Evolutionary conservation across 352 stramenopile species (phyloP).

Genomic region (Pythium utonaiense): DNA sequence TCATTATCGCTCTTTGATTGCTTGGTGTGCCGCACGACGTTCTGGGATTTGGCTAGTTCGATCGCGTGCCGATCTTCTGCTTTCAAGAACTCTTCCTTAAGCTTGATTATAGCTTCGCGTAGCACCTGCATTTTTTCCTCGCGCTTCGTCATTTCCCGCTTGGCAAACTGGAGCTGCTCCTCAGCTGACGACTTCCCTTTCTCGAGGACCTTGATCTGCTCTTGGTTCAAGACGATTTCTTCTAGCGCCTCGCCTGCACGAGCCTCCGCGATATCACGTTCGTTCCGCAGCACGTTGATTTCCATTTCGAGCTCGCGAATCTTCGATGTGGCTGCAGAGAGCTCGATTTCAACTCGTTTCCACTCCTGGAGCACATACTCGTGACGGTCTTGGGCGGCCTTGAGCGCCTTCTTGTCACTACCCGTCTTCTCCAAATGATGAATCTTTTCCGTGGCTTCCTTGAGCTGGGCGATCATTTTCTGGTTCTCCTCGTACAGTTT

Average conservation of each 20-base stretch:
- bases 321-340: slow-evolving; percentile 41
- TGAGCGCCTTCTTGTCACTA: slow-evolving; percentile 51
- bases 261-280: slow-evolving; percentile 69
- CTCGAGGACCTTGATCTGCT: slow-evolving; percentile 31
- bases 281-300: slow-evolving; percentile 43
- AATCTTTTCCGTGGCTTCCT: slow-evolving; percentile 69
- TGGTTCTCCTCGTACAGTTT: slow-evolving; percentile 81
- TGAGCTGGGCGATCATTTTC: slow-evolving; percentile 61
- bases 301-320: slow-evolving; percentile 63
- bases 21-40: slow-evolving; percentile 31
- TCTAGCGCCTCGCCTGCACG: slow-evolving; percentile 77
- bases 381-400: slow-evolving; percentile 59
- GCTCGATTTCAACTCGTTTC: slow-evolving; percentile 60
- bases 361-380: slow-evolving; percentile 69
- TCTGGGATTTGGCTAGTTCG: slow-evolving; percentile 56
- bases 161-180: slow-evolving; percentile 35
- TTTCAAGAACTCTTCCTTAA: slow-evolving; percentile 90
- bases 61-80: slow-evolving; percentile 77
- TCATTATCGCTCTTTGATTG: slow-evolving; percentile 39
- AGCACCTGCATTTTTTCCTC: slow-evolving; percentile 66
- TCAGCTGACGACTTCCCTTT: slow-evolving; percentile 44
- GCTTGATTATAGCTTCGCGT: slow-evolving; percentile 74
- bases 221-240: slow-evolving; percentile 71
- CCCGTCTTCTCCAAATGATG: slow-evolving; percentile 54
- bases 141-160: slow-evolving; percentile 44